Percentiles rank a stretch among this genome's conserved stretches.
These are phyloP conservation scores for Mangifera indica DNA, from an alignment of 345 rosid genomes.

Conservation along the genomic window DNA sequence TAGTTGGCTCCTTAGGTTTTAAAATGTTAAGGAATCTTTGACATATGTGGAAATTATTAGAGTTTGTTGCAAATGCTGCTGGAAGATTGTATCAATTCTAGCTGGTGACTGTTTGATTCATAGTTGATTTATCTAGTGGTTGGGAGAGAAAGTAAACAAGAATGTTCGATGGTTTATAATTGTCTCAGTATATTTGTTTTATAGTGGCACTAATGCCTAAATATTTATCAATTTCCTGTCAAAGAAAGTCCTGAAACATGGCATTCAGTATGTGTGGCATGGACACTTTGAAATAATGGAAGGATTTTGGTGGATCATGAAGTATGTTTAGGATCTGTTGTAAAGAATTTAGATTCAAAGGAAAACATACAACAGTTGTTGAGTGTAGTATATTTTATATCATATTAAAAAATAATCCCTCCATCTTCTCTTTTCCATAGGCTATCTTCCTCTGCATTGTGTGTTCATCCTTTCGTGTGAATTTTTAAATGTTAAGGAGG, in stretches of 20 bases:
- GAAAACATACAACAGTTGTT: neutral
- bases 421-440: neutral
- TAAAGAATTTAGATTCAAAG: neutral
- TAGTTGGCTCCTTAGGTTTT: neutral
- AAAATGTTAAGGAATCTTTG: neutral
- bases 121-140: neutral
- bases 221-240: neutral
- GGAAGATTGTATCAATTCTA: neutral
- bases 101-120: neutral
- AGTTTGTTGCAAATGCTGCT: neutral
- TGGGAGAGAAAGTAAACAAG: neutral
- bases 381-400: neutral
- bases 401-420: neutral
- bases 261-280: neutral
- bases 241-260: neutral
- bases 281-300: neutral
- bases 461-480: neutral
- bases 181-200: neutral
- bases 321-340: neutral
- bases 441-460: neutral
- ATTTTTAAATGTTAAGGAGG: neutral
- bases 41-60: neutral
- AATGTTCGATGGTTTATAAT: neutral
- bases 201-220: neutral
- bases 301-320: neutral